A percentile compares a stretch with the other conserved stretches of the same genome.
Conservation (phyloP, 2,329 filamentous ascomycete genomes). For the Didymella exigua region DNA sequence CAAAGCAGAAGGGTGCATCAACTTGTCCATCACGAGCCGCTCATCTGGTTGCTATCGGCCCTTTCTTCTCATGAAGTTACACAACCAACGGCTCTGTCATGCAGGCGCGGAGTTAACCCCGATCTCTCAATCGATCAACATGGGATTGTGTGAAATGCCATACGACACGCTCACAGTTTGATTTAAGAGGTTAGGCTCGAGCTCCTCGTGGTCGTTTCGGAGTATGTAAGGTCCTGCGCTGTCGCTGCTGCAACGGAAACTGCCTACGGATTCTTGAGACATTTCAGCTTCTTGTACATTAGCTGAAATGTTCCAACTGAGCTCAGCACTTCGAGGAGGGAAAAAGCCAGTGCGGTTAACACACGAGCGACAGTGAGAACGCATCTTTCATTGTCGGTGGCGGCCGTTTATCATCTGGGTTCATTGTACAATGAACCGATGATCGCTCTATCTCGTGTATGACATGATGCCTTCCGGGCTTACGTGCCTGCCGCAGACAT, state of each 20-base stretch:
- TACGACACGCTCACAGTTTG: background rate
- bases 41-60: slow-evolving; percentile 8
- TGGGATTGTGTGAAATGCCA: background rate
- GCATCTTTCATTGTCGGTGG: background rate
- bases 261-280: background rate
- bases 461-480: slow-evolving; percentile 5
- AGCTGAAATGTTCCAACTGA: background rate
- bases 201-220: slow-evolving; percentile 11
- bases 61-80: slow-evolving; percentile 1
- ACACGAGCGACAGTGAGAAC: background rate
- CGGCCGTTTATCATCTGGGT: too few species aligned
- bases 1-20: slow-evolving; percentile 4
- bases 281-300: background rate
- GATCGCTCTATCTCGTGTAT: slow-evolving; percentile 8
- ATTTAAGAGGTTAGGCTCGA: background rate
- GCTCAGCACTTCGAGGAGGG: background rate
- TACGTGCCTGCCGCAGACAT: background rate
- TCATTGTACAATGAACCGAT: background rate
- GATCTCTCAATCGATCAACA: background rate
- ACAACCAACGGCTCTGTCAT: slow-evolving; percentile 10
- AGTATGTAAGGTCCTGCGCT: background rate
- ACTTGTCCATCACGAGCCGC: slow-evolving; percentile 5
- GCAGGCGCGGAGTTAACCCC: slow-evolving; percentile 5
- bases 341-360: background rate
- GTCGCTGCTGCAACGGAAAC: background rate